Conservation (phyloP, 371 early-diverging fungal species). For the Apophysomyces trapeziformis region DNA sequence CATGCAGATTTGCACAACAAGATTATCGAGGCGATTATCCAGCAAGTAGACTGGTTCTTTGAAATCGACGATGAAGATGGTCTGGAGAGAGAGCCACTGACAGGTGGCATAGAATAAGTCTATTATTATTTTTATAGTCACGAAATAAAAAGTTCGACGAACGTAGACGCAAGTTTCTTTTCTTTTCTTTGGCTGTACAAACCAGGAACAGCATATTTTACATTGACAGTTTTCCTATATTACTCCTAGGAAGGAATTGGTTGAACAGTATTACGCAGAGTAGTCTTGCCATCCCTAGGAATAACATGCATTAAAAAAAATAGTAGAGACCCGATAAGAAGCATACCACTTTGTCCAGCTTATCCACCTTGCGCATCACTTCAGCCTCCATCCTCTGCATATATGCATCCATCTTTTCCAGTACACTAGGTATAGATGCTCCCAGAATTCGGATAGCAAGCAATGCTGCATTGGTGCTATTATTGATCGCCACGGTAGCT, state of each 20-base stretch:
- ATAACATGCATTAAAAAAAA: not conserved
- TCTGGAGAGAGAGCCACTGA: constrained; percentile 6
- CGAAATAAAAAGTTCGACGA: not conserved
- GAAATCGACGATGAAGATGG: constrained; percentile 34
- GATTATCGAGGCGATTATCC: constrained; percentile 61
- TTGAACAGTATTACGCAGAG: not conserved
- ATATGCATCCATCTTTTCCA: constrained; percentile 78
- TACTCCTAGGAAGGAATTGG: too few relatives aligned
- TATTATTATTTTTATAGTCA: not conserved
- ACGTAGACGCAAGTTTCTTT: not conserved
- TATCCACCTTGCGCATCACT: constrained; percentile 85
- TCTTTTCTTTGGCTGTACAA: not conserved
- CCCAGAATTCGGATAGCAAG: constrained; percentile 95
- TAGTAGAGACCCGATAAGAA: not conserved
- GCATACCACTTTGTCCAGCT: constrained; percentile 67
- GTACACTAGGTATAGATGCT: constrained; percentile 72
- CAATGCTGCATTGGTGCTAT: constrained; percentile 93
- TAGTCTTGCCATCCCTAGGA: constrained; percentile 24
- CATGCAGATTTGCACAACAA: constrained; percentile 60
- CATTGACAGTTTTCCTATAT: too few relatives aligned
- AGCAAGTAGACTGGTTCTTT: constrained; percentile 69
- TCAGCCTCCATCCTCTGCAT: constrained; percentile 79
- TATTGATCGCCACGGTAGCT: constrained; percentile 97
- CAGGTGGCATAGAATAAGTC: not conserved
- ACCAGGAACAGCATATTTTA: too few relatives aligned